Evolutionary conservation across 164 flowering plant species (phyloP), one percentile per base, ranked within the genome.

Genomic region (Pachysandra terminalis): DNA sequence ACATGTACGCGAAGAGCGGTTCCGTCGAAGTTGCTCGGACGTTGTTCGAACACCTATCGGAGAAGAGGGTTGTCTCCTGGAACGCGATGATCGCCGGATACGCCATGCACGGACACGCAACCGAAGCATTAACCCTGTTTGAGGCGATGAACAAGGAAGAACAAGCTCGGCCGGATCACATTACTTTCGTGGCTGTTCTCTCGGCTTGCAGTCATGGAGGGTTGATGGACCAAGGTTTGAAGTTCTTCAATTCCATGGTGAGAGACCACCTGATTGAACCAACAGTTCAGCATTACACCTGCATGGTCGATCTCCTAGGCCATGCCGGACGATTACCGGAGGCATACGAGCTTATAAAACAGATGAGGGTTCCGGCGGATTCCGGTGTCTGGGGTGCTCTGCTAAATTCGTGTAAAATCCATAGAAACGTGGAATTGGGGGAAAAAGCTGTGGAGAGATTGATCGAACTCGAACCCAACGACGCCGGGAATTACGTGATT

Each of bases 1-100:
- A 82, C 69, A 79, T 84, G 85, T 84, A 84, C 75, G 87, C 87
- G 9, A 84, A 82, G 63, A 60, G 84, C 68, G 85, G 87, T 40
- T 74, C 72, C 10, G 66, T 82, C 9, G 65, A 41, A 48, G 72
- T 73, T 45, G 84, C 84, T 13, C 59, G 78, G 68, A 71, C 22
- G 22, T 64, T 84, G 71, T 84, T 84, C 55, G 82, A 75, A 56
- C 37, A 41, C 26, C 68, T 79, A 19, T 24, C 6, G 59, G 76
- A 70, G 57, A 82, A 76, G 70, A 65, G 79, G 45, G 62, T 80
- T 55, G 76, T 84, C 23, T 74, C 82, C 56, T 84, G 85, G 85
- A 84, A 84, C 69, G 75, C 85, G 19, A 82, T 84, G 80, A 79
- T 84, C 23, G 80, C 74, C 51, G 87, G 83, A 3, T 81, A 80